These are phyloP conservation scores for Candida qinlingensis DNA, from an alignment of 805 yeast genomes.

Conservation along the genomic window DNA sequence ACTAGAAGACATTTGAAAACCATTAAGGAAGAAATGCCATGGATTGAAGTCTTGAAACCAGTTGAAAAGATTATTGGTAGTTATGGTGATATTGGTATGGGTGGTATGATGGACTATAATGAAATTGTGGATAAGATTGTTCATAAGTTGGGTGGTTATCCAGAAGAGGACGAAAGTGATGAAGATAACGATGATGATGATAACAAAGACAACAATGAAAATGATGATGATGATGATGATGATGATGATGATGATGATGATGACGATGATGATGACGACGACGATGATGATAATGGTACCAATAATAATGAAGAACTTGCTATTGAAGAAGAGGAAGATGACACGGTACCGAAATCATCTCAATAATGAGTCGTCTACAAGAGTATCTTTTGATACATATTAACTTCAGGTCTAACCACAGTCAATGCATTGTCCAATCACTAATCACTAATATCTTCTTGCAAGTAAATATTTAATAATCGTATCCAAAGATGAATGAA, in stretches of 20 bases:
- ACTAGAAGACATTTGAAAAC: constrained; percentile 78
- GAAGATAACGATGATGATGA: constrained; percentile 41
- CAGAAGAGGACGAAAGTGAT: constrained; percentile 47
- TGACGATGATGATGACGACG: constrained; percentile 11
- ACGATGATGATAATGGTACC: constrained; percentile 10
- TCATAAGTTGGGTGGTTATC: constrained; percentile 60
- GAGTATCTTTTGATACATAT: not conserved
- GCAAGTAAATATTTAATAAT: too few species aligned
- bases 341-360: not conserved
- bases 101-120: constrained; percentile 98
- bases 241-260: constrained; percentile 29
- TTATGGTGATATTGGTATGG: constrained; percentile 98
- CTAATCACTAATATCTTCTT: too few species aligned
- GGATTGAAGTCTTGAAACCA: constrained; percentile 91
- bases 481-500: too few species aligned
- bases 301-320: constrained; percentile 12
- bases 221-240: constrained; percentile 36
- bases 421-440: too few species aligned
- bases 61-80: constrained; percentile 89
- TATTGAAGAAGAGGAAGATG: constrained; percentile 24
- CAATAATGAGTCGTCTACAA: not conserved
- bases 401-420: too few species aligned
- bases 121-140: constrained; percentile 87
- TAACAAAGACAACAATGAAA: constrained; percentile 42
- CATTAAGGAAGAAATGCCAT: constrained; percentile 86